Conservation (phyloP, 371 early-diverging fungal species). For the Syncephalastrum racemosum region DNA sequence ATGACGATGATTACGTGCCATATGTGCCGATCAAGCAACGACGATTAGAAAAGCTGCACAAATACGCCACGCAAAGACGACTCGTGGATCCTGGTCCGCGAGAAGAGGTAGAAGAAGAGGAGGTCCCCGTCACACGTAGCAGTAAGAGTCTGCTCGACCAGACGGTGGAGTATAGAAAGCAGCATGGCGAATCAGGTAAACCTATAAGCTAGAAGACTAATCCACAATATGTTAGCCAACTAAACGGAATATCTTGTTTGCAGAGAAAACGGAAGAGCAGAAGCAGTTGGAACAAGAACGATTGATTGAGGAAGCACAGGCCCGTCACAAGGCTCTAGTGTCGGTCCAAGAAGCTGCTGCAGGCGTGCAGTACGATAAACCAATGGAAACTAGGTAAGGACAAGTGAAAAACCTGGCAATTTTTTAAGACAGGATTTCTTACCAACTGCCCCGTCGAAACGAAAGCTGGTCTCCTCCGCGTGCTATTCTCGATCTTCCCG, state of each 20-base stretch:
- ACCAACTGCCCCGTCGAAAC: not conserved
- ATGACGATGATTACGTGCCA: not conserved
- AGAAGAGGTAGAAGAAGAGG: conserved; percentile 49
- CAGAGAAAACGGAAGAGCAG: conserved; percentile 78
- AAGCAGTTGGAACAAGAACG: conserved; percentile 82
- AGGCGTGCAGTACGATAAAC: conserved; percentile 83
- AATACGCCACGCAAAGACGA: conserved; percentile 46
- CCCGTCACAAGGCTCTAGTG: conserved; percentile 75
- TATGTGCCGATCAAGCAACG: conserved; percentile 5
- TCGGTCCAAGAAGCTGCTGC: conserved; percentile 87
- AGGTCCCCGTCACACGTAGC: conserved; percentile 41
- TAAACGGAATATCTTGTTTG: not conserved
- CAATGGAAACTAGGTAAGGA: conserved; percentile 73
- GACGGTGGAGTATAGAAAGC: conserved; percentile 69
- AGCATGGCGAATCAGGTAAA: conserved; percentile 52
- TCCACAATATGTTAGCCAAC: not conserved
- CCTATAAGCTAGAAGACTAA: no score
- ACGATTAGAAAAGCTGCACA: conserved; percentile 55
- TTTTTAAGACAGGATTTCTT: no score
- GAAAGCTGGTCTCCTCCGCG: conserved; percentile 80
- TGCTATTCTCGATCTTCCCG: conserved; percentile 58
- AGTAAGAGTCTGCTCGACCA: conserved; percentile 83
- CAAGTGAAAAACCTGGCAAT: no score
- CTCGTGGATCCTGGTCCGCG: conserved; percentile 25
- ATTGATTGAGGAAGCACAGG: conserved; percentile 81